Base-by-base conservation (phyloP, 2,329 filamentous ascomycete genomes). In the Neonectria hederae region DNA sequence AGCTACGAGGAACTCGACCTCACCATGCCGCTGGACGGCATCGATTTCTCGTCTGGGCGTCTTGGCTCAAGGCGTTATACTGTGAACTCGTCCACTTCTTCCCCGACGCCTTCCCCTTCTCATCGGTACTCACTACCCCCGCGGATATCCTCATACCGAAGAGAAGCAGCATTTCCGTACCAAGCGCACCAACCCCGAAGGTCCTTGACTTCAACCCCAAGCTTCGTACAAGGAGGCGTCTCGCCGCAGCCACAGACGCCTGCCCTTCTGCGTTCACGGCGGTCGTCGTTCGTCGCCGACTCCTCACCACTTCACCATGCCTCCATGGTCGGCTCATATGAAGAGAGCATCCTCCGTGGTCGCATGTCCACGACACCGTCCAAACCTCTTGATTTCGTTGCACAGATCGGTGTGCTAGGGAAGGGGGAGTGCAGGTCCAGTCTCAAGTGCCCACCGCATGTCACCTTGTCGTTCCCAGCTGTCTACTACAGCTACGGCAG, bases 351-450 rank as follows among this genome's bases (percentile, higher is more conserved):
- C 65, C 83, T 99, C 2, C 89, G 93, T 51, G 96, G 96, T 42
- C 89, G 96, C 66, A 99, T 99, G 96, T 98, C 96, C 28, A 97
- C 94, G 1, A 96, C 90, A 2, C 95, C 96, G 0, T 98, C 95
- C 1, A 94, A 92, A 69, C 95, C 96, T 6, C 83, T 99, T 6
- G 90, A 97, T 69, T 99, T 99, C 74, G 86, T 97, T 6, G 96
- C 96, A 28, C 94, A 98, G 76, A 97, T 99, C 62, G 96, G 96
- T 22, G 96, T 98, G 0, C 83, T 98, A 17, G 96, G 94, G 10
- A 90, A 90, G 70, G 94, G 94, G 8, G 91, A 95, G 71, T 97
- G 95, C 83, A 97, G 94, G 77, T 81, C 93, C 2, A 94, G 87
- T 71, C 83, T 98, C 19, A 89, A 89, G 64, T 98, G 96, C 74